Evolutionary conservation across 1,139 yeast genomes (phyloP).

Genomic region (Candida sp.): DNA sequence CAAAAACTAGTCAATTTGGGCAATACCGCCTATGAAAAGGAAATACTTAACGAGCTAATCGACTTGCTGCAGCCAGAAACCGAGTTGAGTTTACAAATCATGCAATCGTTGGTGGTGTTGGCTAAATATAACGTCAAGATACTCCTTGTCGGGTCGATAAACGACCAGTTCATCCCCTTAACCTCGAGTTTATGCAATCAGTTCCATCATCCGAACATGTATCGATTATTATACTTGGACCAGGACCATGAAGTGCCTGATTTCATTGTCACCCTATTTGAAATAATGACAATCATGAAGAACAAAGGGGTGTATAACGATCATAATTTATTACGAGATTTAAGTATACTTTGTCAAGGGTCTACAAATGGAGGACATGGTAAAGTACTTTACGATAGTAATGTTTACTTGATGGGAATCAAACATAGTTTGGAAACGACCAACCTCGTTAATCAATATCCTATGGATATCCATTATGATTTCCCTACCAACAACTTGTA

Average conservation of each 20-base stretch:
- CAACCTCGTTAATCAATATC: conserved; percentile 15
- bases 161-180: conserved; percentile 45
- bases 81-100: conserved; percentile 25
- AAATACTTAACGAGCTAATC: conserved; percentile 45
- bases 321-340: conserved; percentile 27
- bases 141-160: conserved; percentile 44
- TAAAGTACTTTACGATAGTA: conserved; percentile 19
- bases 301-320: conserved; percentile 35
- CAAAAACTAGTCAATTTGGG: conserved; percentile 46
- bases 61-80: conserved; percentile 41
- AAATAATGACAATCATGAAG: conserved; percentile 29
- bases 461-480: conserved; percentile 6
- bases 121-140: conserved; percentile 44
- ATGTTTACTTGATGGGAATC: conserved; percentile 28
- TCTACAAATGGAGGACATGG: conserved; percentile 26
- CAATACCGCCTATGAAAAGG: conserved; percentile 44
- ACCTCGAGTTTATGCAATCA: conserved; percentile 43
- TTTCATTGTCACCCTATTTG: conserved; percentile 29
- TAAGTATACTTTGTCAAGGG: conserved; percentile 30
- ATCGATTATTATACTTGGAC: conserved; percentile 34
- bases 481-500: neutral
- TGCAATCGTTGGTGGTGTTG: conserved; percentile 28
- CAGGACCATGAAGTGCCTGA: conserved; percentile 22
- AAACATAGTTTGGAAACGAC: conserved; percentile 38
- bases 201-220: conserved; percentile 52